Conservation (phyloP, 2,329 filamentous ascomycete genomes). For the Cordyceps sp. region DNA sequence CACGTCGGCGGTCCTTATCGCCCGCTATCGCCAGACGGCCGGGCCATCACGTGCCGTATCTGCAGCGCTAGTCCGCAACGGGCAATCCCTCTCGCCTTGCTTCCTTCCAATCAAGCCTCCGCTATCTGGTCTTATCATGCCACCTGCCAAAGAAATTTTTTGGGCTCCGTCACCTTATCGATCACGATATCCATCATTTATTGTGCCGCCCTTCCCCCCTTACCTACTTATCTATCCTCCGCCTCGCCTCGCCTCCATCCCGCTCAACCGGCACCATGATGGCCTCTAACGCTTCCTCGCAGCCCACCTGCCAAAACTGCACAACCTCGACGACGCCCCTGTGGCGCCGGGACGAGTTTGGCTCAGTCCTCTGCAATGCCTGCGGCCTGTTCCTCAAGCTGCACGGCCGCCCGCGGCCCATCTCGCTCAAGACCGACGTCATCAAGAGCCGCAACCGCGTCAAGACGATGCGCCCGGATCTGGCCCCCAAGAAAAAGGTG, state of each 20-base stretch:
- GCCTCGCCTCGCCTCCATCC: slow-evolving; percentile 8
- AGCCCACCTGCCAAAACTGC: slow-evolving; percentile 96
- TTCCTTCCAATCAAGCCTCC: slow-evolving; percentile 4
- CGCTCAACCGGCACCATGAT: slow-evolving; percentile 24
- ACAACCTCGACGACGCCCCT: slow-evolving; percentile 87
- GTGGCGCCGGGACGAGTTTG: slow-evolving; percentile 93
- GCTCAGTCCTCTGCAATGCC: slow-evolving; percentile 93
- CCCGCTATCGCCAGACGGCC: no score
- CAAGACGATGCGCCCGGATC: slow-evolving; percentile 67
- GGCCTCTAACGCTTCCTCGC: slow-evolving; percentile 45
- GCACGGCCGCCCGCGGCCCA: slow-evolving; percentile 81
- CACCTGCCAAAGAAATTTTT: slow-evolving; percentile 14
- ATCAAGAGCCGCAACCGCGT: slow-evolving; percentile 99
- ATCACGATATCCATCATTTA: slow-evolving; percentile 17
- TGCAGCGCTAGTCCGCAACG: slow-evolving; percentile 7
- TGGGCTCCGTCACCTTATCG: slow-evolving; percentile 19
- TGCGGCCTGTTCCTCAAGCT: slow-evolving; percentile 96
- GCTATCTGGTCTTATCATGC: slow-evolving; percentile 19
- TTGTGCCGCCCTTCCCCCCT: slow-evolving; percentile 11
- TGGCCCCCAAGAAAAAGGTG: slow-evolving; percentile 74
- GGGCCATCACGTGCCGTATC: slow-evolving; percentile 15
- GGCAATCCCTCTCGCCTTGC: slow-evolving; percentile 1
- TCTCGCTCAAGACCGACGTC: slow-evolving; percentile 95
- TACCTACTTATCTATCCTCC: slow-evolving; percentile 4
- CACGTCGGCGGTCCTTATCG: slow-evolving; percentile 1